Evolutionary conservation across 169 alveolate species (phyloP).

Genomic region (Plasmodium gaboni): DNA sequence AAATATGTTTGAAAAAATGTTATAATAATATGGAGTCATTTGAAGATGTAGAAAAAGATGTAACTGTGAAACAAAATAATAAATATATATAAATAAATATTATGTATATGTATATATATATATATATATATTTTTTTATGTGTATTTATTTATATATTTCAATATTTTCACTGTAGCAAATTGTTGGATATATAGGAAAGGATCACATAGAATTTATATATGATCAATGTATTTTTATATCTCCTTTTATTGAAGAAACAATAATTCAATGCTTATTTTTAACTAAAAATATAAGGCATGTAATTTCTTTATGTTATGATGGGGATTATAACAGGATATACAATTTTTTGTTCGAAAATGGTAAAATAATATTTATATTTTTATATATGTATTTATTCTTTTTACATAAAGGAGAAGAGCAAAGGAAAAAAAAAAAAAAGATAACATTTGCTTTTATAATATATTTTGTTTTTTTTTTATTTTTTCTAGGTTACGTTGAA

Average conservation of each 20-base stretch:
- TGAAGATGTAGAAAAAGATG: constrained; percentile 1
- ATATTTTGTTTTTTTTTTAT: not conserved
- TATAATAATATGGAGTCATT: not conserved
- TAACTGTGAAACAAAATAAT: constrained; percentile 10
- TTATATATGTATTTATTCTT: not conserved
- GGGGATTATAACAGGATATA: constrained; percentile 30
- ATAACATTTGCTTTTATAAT: not conserved
- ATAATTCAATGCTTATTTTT: constrained; percentile 57
- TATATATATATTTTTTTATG: not conserved
- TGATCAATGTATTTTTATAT: constrained; percentile 53
- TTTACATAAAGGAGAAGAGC: not conserved
- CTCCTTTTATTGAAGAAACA: constrained; percentile 75
- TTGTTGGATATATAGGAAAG: constrained; percentile 5
- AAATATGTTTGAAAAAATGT: constrained; percentile 1
- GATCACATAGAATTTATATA: constrained; percentile 32
- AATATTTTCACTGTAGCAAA: constrained; percentile 10
- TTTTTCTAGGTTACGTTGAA: constrained; percentile 61
- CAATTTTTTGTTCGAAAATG: constrained; percentile 66
- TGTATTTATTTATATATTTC: not conserved
- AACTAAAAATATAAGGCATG: constrained; percentile 62
- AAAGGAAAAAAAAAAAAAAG: not conserved
- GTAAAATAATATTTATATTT: constrained; percentile 1
- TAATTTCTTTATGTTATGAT: constrained; percentile 40
- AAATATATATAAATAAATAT: not conserved
- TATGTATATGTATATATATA: not conserved